Evolutionary conservation across 192 early-diverging fungal species (phyloP), one percentile per base, ranked within the genome.

Genomic region (Paraglomus brasilianum): DNA sequence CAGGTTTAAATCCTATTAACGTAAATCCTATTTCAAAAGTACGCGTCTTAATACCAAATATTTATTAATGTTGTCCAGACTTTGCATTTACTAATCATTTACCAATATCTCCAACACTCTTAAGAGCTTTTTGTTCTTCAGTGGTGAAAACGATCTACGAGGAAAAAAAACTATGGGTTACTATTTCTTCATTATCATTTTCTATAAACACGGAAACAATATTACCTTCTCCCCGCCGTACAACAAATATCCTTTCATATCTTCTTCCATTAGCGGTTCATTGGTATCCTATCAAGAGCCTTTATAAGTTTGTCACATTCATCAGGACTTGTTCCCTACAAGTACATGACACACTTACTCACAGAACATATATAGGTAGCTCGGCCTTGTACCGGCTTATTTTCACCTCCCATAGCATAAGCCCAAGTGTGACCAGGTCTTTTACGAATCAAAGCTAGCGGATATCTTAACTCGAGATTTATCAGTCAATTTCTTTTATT

Each of bases 1-100:
- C 70, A 11, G 82, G 77, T 63, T 91, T 89, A 79, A 94, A 94
- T 13, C 93, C 93, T 38, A 94, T 76, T 17, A 93, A 52, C 1
- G 71, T 72, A 13, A 94, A 11, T 11, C 87, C 92, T 81, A 74
- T 60, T 10, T 19, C 17, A 17, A 30, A 17, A 53, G 36, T 17
- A 61, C 65, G 36, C 8, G n/a, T 22, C 68, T 39, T 86, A 36
- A 58, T 48, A 44, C 14, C 24, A 64, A 17, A 43, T 66, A 11
- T 21, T n/a, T 21, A 42, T 30, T 30, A 30, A 30, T 2, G 30
- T 30, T 30, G 30, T 30, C 30, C 30, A 30, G 30, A 3, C 30
- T 1, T 30, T 30, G 30, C 30, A 2, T 30, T 19, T 47, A 66
- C 21, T 66, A 21, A n/a, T 52, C 47, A 21, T 53, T 55, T 84